Evolutionary conservation across 805 yeast species (phyloP).

Genomic region (Zygoascus tannicola): DNA sequence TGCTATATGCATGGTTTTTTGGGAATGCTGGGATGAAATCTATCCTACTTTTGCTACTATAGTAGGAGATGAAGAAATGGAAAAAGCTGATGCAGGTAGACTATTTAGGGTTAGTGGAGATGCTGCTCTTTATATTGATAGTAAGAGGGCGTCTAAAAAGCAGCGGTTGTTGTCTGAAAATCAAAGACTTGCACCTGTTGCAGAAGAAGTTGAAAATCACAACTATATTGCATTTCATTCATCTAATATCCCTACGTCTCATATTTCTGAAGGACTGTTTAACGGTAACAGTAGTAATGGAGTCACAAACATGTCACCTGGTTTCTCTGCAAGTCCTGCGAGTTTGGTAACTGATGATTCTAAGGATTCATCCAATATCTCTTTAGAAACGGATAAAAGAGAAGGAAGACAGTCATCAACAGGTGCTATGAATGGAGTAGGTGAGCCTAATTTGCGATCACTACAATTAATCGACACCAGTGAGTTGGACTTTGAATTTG

Average conservation of each 20-base stretch:
- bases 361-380: not conserved
- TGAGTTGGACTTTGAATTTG: constrained; percentile 14
- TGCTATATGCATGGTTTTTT: constrained; percentile 25
- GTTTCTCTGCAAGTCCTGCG: constrained; percentile 1
- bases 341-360: constrained; percentile 4
- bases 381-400: not conserved
- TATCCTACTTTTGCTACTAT: constrained; percentile 23
- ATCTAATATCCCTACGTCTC: not conserved
- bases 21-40: constrained; percentile 29
- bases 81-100: constrained; percentile 22
- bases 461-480: constrained; percentile 14
- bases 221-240: not conserved
- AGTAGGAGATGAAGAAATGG: constrained; percentile 20
- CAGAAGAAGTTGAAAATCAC: not conserved
- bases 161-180: constrained; percentile 13
- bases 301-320: not conserved
- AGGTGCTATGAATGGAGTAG: not conserved
- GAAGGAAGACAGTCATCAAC: not conserved
- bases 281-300: not conserved
- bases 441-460: not conserved
- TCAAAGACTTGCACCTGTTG: constrained; percentile 14
- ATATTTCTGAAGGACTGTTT: too few relatives aligned
- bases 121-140: constrained; percentile 25
- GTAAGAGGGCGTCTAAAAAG: constrained; percentile 16
- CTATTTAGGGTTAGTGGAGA: constrained; percentile 26